Evolutionary conservation across 345 rosid species (phyloP).

Genomic region (Mangifera indica): DNA sequence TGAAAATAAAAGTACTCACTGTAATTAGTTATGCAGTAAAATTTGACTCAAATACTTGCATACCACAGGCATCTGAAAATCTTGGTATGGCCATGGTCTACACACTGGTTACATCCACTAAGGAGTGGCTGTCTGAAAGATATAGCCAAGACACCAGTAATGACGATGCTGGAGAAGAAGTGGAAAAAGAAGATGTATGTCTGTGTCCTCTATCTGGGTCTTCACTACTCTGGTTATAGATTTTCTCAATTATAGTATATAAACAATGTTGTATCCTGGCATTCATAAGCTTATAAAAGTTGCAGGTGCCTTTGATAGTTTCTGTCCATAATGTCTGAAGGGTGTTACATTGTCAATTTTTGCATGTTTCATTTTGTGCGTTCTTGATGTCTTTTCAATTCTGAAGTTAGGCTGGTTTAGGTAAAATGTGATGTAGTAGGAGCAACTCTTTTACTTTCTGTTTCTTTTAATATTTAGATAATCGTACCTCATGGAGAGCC

Average conservation of each 20-base stretch:
- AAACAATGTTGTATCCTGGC: neutral
- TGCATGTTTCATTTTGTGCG: neutral
- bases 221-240: neutral
- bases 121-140: constrained; percentile 86
- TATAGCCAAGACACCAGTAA: constrained; percentile 55
- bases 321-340: neutral
- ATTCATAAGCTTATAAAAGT: neutral
- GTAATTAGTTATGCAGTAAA: constrained; percentile 10
- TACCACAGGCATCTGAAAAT: constrained; percentile 76
- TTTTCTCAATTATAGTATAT: constrained; percentile 7
- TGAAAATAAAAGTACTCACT: neutral
- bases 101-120: constrained; percentile 82
- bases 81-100: constrained; percentile 98
- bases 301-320: neutral
- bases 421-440: neutral
- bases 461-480: constrained; percentile 32
- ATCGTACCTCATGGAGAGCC: constrained; percentile 98
- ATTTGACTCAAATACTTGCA: constrained; percentile 17
- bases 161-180: constrained; percentile 47
- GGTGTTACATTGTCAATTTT: neutral
- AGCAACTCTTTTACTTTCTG: neutral
- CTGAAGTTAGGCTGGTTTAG: constrained; percentile 4
- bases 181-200: constrained; percentile 80
- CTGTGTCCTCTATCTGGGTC: constrained; percentile 18
- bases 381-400: neutral